Evolutionary conservation across 306 rosid genomes (phyloP).

Genomic region (Rubus idaeus): DNA sequence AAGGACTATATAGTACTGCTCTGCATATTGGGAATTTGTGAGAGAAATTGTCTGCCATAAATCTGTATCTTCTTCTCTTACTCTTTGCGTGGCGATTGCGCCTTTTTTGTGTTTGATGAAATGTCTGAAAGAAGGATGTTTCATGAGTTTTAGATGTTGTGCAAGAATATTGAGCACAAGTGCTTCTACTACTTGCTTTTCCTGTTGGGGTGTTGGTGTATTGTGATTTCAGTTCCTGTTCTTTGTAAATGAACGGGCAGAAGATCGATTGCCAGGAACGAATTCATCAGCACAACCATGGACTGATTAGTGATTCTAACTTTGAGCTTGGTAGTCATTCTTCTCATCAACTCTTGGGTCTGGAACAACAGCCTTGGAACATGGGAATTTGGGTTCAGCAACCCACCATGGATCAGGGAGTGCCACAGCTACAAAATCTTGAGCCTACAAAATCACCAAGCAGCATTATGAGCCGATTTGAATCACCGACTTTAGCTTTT

Average conservation of each 20-base stretch:
- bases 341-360: conserved; percentile 40
- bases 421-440: conserved; percentile 32
- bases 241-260: conserved; percentile 50
- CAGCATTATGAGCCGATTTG: conserved; percentile 56
- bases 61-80: conserved; percentile 24
- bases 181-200: not conserved
- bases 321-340: conserved; percentile 35
- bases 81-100: not conserved
- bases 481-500: conserved; percentile 68
- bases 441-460: conserved; percentile 33
- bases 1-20: conserved; percentile 27
- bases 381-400: conserved; percentile 46
- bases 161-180: conserved; percentile 19
- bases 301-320: conserved; percentile 32
- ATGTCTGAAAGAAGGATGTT: conserved; percentile 9
- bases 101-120: not conserved
- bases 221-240: not conserved
- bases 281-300: conserved; percentile 43
- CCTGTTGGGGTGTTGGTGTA: not conserved
- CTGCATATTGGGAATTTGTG: conserved; percentile 40
- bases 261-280: conserved; percentile 44
- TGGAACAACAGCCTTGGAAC: conserved; percentile 46
- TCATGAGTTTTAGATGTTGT: conserved; percentile 21
- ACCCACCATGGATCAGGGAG: conserved; percentile 35
- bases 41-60: conserved; percentile 40